Percentiles rank a stretch among this genome's conserved stretches.
These are phyloP conservation scores for Elaeagnus macrophylla DNA, from an alignment of 306 rosid genomes.

Conservation along the genomic window DNA sequence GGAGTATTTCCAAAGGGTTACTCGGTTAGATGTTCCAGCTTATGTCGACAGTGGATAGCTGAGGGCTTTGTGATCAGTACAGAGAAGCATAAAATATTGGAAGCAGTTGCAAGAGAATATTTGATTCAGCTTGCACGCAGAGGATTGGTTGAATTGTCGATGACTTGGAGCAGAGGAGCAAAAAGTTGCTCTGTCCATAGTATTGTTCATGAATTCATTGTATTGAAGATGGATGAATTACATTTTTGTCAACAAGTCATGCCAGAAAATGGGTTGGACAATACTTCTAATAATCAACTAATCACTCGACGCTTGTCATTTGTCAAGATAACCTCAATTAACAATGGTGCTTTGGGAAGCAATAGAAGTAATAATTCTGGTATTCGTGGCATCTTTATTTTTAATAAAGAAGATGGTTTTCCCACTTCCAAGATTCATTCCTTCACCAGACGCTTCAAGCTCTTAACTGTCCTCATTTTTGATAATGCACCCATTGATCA, in stretches of 20 bases:
- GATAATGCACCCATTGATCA: no score
- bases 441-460: neutral
- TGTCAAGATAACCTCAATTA: neutral
- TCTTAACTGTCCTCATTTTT: no score
- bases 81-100: constrained; percentile 7
- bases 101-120: constrained; percentile 19
- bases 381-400: neutral
- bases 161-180: neutral
- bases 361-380: neutral
- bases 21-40: constrained; percentile 8
- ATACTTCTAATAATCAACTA: neutral
- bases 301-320: neutral
- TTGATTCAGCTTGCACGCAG: constrained; percentile 21
- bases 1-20: constrained; percentile 29
- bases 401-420: neutral
- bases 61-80: constrained; percentile 18
- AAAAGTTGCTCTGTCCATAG: neutral
- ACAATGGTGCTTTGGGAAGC: neutral
- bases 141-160: constrained; percentile 19
- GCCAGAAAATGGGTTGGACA: neutral
- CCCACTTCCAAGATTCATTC: neutral
- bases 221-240: neutral
- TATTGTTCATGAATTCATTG: neutral
- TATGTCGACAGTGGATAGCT: constrained; percentile 27
- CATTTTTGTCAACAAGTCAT: neutral